Evolutionary conservation across 257 asterid genomes (phyloP).

Genomic region (Solanum corneliomulleri): DNA sequence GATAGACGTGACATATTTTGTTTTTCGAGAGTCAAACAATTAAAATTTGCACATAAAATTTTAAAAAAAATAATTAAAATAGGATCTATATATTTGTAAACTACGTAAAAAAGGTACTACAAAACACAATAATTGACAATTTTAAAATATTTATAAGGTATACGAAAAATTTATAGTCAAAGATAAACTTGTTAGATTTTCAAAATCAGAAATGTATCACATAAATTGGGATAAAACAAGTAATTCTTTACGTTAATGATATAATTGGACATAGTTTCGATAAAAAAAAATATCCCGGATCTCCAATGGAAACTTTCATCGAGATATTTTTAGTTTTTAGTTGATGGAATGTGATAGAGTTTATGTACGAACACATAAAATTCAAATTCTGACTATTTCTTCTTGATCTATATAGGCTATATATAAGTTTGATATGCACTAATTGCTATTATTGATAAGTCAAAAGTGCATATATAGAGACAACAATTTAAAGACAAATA

Average conservation of each 20-base stretch:
- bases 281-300: neutral
- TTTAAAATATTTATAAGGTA: no score
- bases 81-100: no score
- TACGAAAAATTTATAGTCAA: no score
- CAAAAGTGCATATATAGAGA: neutral
- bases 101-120: no score
- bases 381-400: neutral
- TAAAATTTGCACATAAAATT: no score
- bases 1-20: no score
- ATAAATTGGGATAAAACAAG: accelerated
- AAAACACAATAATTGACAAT: no score
- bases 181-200: no score
- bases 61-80: no score
- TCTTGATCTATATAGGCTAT: neutral
- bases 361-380: neutral
- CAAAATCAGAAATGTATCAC: no score
- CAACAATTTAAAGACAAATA: neutral
- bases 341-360: no score
- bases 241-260: neutral
- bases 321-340: neutral
- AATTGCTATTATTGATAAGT: neutral
- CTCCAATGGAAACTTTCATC: neutral
- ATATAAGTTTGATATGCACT: neutral
- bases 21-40: no score
- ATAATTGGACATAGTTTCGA: neutral